Percentiles rank a stretch among this genome's conserved stretches.
These are phyloP conservation scores for Metarhizium guizhouense DNA, from an alignment of 2,329 filamentous ascomycete genomes.

Conservation along the genomic window DNA sequence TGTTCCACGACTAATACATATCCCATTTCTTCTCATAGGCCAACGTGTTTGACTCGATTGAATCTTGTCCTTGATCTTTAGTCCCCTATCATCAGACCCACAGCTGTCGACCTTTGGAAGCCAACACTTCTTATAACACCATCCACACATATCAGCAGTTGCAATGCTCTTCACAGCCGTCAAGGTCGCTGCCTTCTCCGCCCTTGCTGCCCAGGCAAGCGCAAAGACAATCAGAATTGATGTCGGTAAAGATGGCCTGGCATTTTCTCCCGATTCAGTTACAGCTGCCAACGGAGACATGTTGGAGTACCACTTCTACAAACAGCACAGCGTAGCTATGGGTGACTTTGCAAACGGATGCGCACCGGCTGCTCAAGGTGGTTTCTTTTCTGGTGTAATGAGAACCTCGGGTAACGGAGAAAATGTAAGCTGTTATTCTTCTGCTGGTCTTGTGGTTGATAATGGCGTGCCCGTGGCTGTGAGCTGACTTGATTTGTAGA, in stretches of 20 bases:
- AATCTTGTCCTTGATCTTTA: background rate
- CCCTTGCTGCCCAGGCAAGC: slow-evolving; percentile 11
- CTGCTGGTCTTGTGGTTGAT: background rate
- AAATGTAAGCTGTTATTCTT: background rate
- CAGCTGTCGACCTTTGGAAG: background rate
- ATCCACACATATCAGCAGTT: background rate
- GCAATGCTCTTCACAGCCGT: slow-evolving; percentile 11
- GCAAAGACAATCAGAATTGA: slow-evolving; percentile 25
- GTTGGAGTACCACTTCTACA: slow-evolving; percentile 41
- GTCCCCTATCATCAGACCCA: background rate
- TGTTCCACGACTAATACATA: background rate
- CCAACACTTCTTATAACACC: background rate
- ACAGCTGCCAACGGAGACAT: slow-evolving; percentile 33
- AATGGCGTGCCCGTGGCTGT: background rate
- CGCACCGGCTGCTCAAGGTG: slow-evolving; percentile 19
- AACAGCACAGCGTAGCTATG: slow-evolving; percentile 36
- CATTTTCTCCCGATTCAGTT: slow-evolving; percentile 24
- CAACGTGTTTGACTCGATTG: background rate
- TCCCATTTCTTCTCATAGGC: background rate
- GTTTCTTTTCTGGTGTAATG: slow-evolving; percentile 10
- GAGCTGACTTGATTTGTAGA: slow-evolving; percentile 8
- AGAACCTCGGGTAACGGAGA: background rate
- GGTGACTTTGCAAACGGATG: slow-evolving; percentile 41
- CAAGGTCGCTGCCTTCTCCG: slow-evolving; percentile 7
- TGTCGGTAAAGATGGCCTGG: slow-evolving; percentile 33